Base-by-base conservation (phyloP, 192 early-diverging fungal genomes). In the Coemansia sp. region DNA sequence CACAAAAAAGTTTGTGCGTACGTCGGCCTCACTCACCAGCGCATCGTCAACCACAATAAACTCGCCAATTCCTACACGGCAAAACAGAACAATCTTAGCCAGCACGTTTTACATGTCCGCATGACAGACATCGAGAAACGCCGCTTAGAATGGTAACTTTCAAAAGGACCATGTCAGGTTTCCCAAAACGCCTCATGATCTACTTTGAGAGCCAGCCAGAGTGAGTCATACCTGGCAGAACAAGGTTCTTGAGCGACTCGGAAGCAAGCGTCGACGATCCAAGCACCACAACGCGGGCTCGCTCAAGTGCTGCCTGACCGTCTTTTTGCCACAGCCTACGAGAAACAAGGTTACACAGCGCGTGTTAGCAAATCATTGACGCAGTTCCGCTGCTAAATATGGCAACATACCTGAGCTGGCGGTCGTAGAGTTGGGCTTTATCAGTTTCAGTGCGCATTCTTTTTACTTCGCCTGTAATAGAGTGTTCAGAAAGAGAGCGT, bases 1-100 rank as follows among this genome's bases (percentile, higher is more conserved):
- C n/a, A 99, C 79, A 67, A 99, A 99, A 73, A 99, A 99, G 77
- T 97, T 98, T 72, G 80, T 90, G 28, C 89, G 90, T 42, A 89
- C 76, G 58, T 95, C 95, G 23, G 76, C 57, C 25, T 84, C 84
- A 5, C 79, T 72, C 5, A 96, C 92, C 3, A 60, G 49, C 37
- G 80, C 77, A 48, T 70, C 84, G 64, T 99, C 97, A 3, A 96
- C 83, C 12, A 99, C 79, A 1, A 91, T 90, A 67, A 95, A 93
- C 23, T 84, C 76, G 23, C 95, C 95, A 68, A 98, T 90, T 8
- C 91, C 96, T 98, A 68, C 26, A 51, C 28, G 21, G 3, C 59
- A 54, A n/a, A 48, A 7, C 40, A 42, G 40, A 42, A 42, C 40
- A n/a, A 11, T 42, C 12, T 42, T 42, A 12, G 11, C n/a, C 46